Evolutionary conservation across 2,329 filamentous ascomycete genomes (phyloP).

Genomic region (Huntiella savannae): DNA sequence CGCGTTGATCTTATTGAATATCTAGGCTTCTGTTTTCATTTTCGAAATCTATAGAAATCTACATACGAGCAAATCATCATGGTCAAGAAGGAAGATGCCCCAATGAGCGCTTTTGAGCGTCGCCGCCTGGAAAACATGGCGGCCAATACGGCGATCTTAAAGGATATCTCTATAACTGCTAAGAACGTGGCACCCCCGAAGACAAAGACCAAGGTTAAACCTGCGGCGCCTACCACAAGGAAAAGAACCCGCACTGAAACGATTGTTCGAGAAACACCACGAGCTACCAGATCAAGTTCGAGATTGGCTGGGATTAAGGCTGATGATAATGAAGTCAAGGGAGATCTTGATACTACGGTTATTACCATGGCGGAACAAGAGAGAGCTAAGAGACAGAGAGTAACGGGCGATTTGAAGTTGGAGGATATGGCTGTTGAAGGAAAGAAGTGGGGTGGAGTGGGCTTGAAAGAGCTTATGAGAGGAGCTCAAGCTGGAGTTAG

Average conservation of each 20-base stretch:
- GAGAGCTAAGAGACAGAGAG: conserved; percentile 38
- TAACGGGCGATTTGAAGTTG: conserved; percentile 44
- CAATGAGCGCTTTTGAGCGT: conserved; percentile 68
- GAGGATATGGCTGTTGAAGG: conserved; percentile 65
- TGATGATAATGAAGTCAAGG: conserved; percentile 22
- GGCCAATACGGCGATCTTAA: conserved; percentile 62
- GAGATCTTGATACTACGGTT: not conserved
- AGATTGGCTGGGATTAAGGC: conserved; percentile 36
- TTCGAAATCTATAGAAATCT: not conserved
- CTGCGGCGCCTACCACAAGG: conserved; percentile 15
- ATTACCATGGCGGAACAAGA: conserved; percentile 7
- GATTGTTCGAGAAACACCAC: conserved; percentile 26
- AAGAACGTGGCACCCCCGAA: conserved; percentile 36
- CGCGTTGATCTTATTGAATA: no score
- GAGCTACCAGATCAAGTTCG: conserved; percentile 38
- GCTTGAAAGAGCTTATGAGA: conserved; percentile 37
- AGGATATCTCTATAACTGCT: conserved; percentile 54
- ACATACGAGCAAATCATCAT: not conserved
- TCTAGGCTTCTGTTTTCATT: no score
- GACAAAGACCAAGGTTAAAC: conserved; percentile 22
- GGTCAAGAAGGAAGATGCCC: conserved; percentile 16
- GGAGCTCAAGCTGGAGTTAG: conserved; percentile 63
- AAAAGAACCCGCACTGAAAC: conserved; percentile 17
- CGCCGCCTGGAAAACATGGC: conserved; percentile 73
- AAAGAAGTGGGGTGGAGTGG: conserved; percentile 52